phyloP scores from a whole-genome alignment of 1,284 basidiomycete species.

The Somion occarium region DNA sequence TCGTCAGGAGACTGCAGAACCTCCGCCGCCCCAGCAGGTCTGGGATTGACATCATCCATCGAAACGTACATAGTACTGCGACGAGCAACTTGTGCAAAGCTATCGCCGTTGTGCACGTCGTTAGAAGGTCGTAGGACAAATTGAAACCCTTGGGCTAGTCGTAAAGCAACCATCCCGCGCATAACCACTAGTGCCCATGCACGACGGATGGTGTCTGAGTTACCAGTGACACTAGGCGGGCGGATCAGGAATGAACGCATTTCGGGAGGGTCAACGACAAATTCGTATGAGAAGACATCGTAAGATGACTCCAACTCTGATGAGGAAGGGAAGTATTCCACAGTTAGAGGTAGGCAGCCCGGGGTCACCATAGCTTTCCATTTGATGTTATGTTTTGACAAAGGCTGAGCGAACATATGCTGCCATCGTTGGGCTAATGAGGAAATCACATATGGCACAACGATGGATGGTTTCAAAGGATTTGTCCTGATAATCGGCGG shows the following conservation, averaged over 20 bases:
- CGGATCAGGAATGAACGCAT: conserved; percentile 80
- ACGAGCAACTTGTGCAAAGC: conserved; percentile 22
- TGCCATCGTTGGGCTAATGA: conserved; percentile 85
- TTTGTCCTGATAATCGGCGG: conserved; percentile 49
- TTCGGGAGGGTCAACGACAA: conserved; percentile 71
- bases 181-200: conserved; percentile 83
- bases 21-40: conserved; percentile 67
- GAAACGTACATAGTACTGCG: conserved; percentile 49
- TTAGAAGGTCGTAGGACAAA: conserved; percentile 62
- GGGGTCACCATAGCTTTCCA: conserved; percentile 88
- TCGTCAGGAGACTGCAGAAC: conserved; percentile 61
- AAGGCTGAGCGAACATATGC: conserved; percentile 75
- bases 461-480: conserved; percentile 56
- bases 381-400: conserved; percentile 87
- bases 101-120: not conserved
- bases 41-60: conserved; percentile 51
- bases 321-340: conserved; percentile 81
- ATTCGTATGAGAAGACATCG: conserved; percentile 78
- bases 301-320: conserved; percentile 77
- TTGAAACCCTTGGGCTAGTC: conserved; percentile 95
- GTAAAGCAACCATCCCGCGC: conserved; percentile 90
- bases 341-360: conserved; percentile 86
- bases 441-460: conserved; percentile 55
- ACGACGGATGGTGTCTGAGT: conserved; percentile 52
- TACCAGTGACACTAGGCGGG: conserved; percentile 45